These are phyloP conservation scores for Debaryomyces fabryi DNA, from an alignment of 1,139 yeast genomes.

Conservation along the genomic window DNA sequence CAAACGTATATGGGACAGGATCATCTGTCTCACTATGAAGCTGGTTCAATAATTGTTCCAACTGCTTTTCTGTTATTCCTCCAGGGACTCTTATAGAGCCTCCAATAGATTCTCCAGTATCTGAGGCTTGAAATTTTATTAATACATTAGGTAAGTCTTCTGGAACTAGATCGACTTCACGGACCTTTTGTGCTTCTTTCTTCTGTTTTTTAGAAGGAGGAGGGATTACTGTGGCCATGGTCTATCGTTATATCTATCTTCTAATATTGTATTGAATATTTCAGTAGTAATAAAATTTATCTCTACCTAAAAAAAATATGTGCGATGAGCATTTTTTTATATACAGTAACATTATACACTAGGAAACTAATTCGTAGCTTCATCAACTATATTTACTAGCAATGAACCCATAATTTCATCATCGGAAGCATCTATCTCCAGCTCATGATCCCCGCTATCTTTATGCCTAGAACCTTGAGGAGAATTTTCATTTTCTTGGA, in stretches of 20 bases:
- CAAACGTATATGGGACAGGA: conserved; percentile 87
- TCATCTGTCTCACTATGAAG: conserved; percentile 70
- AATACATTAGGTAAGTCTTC: conserved; percentile 83
- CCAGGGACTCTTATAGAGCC: conserved; percentile 93
- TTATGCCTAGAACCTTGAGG: not conserved
- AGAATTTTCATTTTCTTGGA: conserved; percentile 5
- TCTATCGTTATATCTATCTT: conserved; percentile 5
- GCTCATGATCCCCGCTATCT: conserved; percentile 4
- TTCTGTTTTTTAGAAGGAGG: conserved; percentile 92
- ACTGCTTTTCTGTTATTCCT: conserved; percentile 78
- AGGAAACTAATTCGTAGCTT: not conserved
- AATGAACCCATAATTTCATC: conserved; percentile 15
- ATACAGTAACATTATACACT: conserved; percentile 2
- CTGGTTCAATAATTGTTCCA: conserved; percentile 84
- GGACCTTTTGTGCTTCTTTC: conserved; percentile 78
- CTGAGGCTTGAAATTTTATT: conserved; percentile 89
- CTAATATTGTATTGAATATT: not conserved
- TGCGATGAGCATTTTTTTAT: conserved; percentile 8
- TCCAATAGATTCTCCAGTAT: conserved; percentile 87
- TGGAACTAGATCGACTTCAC: conserved; percentile 76
- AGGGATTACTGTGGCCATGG: conserved; percentile 91
- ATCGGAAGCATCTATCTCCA: conserved; percentile 18
- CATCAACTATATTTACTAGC: conserved; percentile 3
- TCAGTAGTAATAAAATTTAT: not conserved
- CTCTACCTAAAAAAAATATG: conserved; percentile 6